Evolutionary conservation across 768 basidiomycete genomes (phyloP).

Genomic region (Cubamyces sp.): DNA sequence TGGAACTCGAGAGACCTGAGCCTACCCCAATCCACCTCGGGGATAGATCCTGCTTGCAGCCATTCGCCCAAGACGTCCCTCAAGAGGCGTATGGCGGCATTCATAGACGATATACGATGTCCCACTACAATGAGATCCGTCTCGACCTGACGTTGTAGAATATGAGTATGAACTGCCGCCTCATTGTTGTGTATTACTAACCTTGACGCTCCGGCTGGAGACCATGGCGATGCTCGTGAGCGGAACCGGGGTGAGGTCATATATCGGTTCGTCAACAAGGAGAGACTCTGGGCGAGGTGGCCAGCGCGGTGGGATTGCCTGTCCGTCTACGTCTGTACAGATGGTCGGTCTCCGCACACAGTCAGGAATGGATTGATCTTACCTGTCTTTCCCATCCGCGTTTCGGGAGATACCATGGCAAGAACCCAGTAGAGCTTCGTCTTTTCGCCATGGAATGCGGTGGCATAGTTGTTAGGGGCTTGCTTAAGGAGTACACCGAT

Average conservation of each 20-base stretch:
- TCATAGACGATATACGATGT: slow-evolving; percentile 64
- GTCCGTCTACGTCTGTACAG: slow-evolving; percentile 57
- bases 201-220: slow-evolving; percentile 74
- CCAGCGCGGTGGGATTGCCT: slow-evolving; percentile 76
- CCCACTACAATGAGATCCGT: slow-evolving; percentile 67
- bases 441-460: slow-evolving; percentile 44
- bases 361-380: slow-evolving; percentile 9
- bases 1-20: slow-evolving; percentile 91
- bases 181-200: slow-evolving; percentile 26
- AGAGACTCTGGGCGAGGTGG: slow-evolving; percentile 59
- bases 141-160: slow-evolving; percentile 58
- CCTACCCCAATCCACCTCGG: slow-evolving; percentile 84
- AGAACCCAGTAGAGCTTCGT: slow-evolving; percentile 68
- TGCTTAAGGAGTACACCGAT: slow-evolving; percentile 73
- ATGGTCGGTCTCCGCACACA: background rate
- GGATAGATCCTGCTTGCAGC: slow-evolving; percentile 47
- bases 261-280: slow-evolving; percentile 55
- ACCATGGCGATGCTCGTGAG: slow-evolving; percentile 78
- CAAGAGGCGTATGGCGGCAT: slow-evolving; percentile 56
- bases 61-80: slow-evolving; percentile 60
- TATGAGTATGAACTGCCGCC: background rate
- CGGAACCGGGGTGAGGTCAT: slow-evolving; percentile 68
- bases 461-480: slow-evolving; percentile 46
- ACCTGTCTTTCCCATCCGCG: slow-evolving; percentile 63
- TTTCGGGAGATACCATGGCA: slow-evolving; percentile 66